These are phyloP conservation scores for Komagataella pseudopastoris DNA, from an alignment of 805 yeast genomes.

Conservation along the genomic window DNA sequence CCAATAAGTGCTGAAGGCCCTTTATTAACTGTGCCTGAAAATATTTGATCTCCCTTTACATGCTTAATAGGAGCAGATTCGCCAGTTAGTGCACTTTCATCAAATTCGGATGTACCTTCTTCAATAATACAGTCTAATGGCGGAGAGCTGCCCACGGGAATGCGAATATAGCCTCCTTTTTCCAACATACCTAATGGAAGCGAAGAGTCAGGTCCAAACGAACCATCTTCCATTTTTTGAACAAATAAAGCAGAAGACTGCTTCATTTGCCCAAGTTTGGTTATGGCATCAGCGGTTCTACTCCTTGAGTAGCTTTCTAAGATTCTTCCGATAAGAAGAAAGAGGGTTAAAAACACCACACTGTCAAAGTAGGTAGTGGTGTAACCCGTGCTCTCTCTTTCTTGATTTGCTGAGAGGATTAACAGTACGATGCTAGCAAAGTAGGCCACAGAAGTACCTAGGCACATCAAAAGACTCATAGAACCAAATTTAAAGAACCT, in stretches of 20 bases:
- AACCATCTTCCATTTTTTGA: conserved; percentile 8
- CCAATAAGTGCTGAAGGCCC: conserved; percentile 44
- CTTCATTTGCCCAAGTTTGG: conserved; percentile 36
- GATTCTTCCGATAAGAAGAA: conserved; percentile 55
- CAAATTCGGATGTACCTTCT: conserved; percentile 35
- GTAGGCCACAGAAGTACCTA: conserved; percentile 66
- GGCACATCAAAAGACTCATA: conserved; percentile 58
- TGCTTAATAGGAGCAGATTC: conserved; percentile 49
- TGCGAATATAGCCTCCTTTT: conserved; percentile 32
- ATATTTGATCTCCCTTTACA: conserved; percentile 48
- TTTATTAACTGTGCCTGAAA: conserved; percentile 57
- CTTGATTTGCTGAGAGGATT: conserved; percentile 24
- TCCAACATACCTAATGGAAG: conserved; percentile 33
- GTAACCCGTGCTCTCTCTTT: conserved; percentile 21
- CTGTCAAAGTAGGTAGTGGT: conserved; percentile 67
- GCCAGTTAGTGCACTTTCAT: conserved; percentile 51
- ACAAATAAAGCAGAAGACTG: conserved; percentile 33
- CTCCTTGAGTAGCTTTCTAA: conserved; percentile 55
- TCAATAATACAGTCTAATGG: conserved; percentile 41
- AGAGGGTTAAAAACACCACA: conserved; percentile 63
- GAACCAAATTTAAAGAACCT: conserved; percentile 62
- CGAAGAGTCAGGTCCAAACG: conserved; percentile 15
- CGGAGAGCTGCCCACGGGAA: conserved; percentile 46
- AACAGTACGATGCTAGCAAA: conserved; percentile 51
- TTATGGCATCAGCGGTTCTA: conserved; percentile 54